Evolutionary conservation across 2,329 filamentous ascomycete genomes (phyloP).

Genomic region (Triangularia verruculosa): DNA sequence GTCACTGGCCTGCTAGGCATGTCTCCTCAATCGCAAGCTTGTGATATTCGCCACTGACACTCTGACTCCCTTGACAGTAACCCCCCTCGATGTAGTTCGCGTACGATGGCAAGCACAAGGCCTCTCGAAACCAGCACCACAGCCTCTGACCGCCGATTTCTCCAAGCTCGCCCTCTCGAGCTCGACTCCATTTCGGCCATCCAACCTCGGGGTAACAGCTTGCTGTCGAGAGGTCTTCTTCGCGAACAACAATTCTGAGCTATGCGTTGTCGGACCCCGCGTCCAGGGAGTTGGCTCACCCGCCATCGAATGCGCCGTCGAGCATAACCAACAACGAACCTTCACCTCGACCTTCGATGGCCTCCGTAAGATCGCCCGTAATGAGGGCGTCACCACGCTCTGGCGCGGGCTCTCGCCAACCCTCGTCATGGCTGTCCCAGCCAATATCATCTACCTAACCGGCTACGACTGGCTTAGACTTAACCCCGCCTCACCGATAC

Average conservation of each 20-base stretch:
- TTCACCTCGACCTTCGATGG: slow-evolving; percentile 92
- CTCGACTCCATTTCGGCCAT: slow-evolving; percentile 66
- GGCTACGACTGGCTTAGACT: slow-evolving; percentile 93
- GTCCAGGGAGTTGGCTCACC: slow-evolving; percentile 41
- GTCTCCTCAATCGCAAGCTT: slow-evolving; percentile 26
- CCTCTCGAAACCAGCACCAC: slow-evolving; percentile 35
- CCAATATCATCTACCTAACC: slow-evolving; percentile 97
- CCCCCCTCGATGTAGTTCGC: slow-evolving; percentile 92
- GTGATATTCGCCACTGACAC: neutral
- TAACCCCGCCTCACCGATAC: slow-evolving; percentile 69
- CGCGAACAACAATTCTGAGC: slow-evolving; percentile 77
- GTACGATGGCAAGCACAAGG: slow-evolving; percentile 88
- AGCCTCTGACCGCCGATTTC: slow-evolving; percentile 49
- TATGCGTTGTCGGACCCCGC: slow-evolving; percentile 70
- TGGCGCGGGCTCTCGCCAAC: slow-evolving; percentile 96
- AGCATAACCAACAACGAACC: slow-evolving; percentile 77
- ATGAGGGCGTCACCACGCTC: slow-evolving; percentile 81
- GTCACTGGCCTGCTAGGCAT: slow-evolving; percentile 84
- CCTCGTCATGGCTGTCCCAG: slow-evolving; percentile 87
- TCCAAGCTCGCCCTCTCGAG: slow-evolving; percentile 55
- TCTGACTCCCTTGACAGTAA: slow-evolving; percentile 53
- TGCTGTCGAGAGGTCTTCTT: slow-evolving; percentile 98
- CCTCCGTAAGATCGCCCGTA: slow-evolving; percentile 86
- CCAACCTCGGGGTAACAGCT: slow-evolving; percentile 85
- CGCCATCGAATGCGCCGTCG: slow-evolving; percentile 72